These are phyloP conservation scores for Fraxinus platypoda DNA, from an alignment of 305 asterid genomes.

Conservation along the genomic window DNA sequence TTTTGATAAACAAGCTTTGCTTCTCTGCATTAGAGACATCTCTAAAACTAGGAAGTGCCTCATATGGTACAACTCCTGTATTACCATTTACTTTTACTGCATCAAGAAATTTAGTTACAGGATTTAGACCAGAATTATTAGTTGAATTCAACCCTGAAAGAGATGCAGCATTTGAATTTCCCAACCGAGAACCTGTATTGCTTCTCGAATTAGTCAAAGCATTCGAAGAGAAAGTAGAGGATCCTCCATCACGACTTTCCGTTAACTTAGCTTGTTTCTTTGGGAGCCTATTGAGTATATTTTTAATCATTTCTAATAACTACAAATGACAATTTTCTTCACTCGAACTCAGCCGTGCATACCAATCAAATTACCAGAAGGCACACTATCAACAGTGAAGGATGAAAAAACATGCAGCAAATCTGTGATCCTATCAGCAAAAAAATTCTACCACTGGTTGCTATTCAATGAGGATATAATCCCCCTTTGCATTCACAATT, in stretches of 20 bases:
- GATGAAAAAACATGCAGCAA: slow-evolving; percentile 7
- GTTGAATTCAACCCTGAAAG: slow-evolving; percentile 39
- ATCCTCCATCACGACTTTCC: slow-evolving; percentile 82
- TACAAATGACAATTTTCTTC: slow-evolving; percentile 33
- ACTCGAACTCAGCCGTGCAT: slow-evolving; percentile 21
- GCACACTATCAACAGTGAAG: slow-evolving; percentile 21
- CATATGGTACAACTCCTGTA: slow-evolving; percentile 37
- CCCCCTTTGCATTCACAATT: slow-evolving; percentile 33
- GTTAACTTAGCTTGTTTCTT: slow-evolving; percentile 72
- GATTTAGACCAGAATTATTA: slow-evolving; percentile 39
- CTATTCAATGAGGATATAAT: slow-evolving; percentile 27
- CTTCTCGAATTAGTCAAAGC: slow-evolving; percentile 63
- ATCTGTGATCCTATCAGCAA: slow-evolving; percentile 22
- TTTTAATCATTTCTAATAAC: slow-evolving; percentile 71
- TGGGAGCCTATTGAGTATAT: slow-evolving; percentile 87
- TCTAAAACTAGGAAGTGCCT: slow-evolving; percentile 61
- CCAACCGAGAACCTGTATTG: slow-evolving; percentile 42
- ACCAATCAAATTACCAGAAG: slow-evolving; percentile 25
- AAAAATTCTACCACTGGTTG: slow-evolving; percentile 19
- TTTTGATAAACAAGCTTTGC: slow-evolving; percentile 53
- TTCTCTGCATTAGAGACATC: slow-evolving; percentile 65
- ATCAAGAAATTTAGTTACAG: slow-evolving; percentile 52
- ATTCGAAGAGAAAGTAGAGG: slow-evolving; percentile 50
- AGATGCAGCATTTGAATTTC: slow-evolving; percentile 42
- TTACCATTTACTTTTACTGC: slow-evolving; percentile 46